These are phyloP conservation scores for Auxenochlorella protothecoides DNA, from an alignment of 139 green algal genomes.

Conservation along the genomic window DNA sequence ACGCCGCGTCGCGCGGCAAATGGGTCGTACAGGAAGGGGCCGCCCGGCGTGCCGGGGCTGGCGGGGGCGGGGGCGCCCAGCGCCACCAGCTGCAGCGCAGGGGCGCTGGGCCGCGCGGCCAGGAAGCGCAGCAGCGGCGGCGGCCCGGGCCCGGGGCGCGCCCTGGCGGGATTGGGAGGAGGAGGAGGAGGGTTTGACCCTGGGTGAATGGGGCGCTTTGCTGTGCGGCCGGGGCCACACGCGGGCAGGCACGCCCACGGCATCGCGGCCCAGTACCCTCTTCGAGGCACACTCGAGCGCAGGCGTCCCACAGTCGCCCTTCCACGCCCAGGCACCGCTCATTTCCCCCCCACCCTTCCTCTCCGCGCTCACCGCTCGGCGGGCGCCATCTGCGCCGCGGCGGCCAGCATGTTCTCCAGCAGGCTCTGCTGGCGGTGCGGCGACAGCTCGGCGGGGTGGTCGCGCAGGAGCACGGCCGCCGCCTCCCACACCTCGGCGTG, in stretches of 20 bases:
- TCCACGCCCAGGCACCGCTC: no score
- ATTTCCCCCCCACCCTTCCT: not conserved
- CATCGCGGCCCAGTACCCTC: not conserved
- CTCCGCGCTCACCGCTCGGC: constrained; percentile 10
- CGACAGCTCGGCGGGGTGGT: constrained; percentile 40
- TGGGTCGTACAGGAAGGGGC: constrained; percentile 65
- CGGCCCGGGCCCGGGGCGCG: constrained; percentile 10
- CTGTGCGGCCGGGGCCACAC: no score
- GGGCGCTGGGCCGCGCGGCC: constrained; percentile 10
- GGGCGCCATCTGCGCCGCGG: constrained; percentile 30
- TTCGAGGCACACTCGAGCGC: no score
- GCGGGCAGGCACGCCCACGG: constrained; percentile 1
- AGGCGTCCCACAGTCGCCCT: no score
- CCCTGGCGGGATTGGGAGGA: not conserved
- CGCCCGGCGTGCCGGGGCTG: constrained; percentile 3
- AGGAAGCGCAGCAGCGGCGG: constrained; percentile 33
- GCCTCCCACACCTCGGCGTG: constrained; percentile 63
- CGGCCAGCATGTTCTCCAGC: constrained; percentile 38
- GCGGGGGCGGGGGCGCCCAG: not conserved
- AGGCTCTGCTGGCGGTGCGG: constrained; percentile 36
- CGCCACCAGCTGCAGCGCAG: not conserved
- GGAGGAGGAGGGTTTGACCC: no score
- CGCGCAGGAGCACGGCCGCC: constrained; percentile 46
- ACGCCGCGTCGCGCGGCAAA: constrained; percentile 34
- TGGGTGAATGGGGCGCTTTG: no score